A percentile compares a stretch with the other conserved stretches of the same genome.
Conservation (phyloP, 2,329 filamentous ascomycete genomes). For the Verticillium klebahnii region DNA sequence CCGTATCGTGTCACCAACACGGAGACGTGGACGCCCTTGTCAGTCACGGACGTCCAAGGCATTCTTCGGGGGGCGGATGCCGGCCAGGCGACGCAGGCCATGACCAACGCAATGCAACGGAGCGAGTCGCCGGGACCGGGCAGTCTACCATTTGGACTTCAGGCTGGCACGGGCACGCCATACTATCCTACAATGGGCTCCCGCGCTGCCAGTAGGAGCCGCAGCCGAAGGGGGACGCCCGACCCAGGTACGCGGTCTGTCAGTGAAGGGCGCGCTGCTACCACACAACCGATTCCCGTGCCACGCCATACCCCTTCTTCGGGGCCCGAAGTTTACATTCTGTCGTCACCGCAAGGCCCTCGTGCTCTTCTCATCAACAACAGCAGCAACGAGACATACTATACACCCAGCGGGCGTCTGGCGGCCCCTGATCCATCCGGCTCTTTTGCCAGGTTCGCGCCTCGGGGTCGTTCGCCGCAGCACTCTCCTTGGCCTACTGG, state of each 20-base stretch:
- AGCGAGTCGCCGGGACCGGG: conserved; percentile 21
- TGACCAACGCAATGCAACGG: conserved; percentile 46
- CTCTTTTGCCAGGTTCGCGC: conserved; percentile 5
- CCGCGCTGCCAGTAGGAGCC: conserved; percentile 39
- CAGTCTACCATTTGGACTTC: conserved; percentile 35
- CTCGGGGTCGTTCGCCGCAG: conserved; percentile 5
- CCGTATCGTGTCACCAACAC: conserved; percentile 14
- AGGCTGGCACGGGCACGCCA: conserved; percentile 30
- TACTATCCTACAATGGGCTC: conserved; percentile 28
- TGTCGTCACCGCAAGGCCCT: conserved; percentile 57
- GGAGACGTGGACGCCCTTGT: conserved; percentile 20
- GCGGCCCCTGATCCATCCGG: not conserved
- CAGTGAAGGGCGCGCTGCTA: conserved; percentile 7
- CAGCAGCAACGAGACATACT: conserved; percentile 43
- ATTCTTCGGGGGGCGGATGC: conserved; percentile 42
- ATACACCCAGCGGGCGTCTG: conserved; percentile 34
- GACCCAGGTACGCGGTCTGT: conserved; percentile 31
- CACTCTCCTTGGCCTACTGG: conserved; percentile 6
- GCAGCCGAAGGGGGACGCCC: conserved; percentile 44
- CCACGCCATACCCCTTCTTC: conserved; percentile 19
- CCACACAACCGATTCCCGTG: conserved; percentile 18
- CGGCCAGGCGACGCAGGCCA: conserved; percentile 34
- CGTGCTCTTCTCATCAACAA: conserved; percentile 53
- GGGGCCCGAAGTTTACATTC: conserved; percentile 51
- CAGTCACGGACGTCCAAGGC: conserved; percentile 39